phyloP scores from a whole-genome alignment of 371 early-diverging fungal genomes.

The Fennellomyces sp. region DNA sequence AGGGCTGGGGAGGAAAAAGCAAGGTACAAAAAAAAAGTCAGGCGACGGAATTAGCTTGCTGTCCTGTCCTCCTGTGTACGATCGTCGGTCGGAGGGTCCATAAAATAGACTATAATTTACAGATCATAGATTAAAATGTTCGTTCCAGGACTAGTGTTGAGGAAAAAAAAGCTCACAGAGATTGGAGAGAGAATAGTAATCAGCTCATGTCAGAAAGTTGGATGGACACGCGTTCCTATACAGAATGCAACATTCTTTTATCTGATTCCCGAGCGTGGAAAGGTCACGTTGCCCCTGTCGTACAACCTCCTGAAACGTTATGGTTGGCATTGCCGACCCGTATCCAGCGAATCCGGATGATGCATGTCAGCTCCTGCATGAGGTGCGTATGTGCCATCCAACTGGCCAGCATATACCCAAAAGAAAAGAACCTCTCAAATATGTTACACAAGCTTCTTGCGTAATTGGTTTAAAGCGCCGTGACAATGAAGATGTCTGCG shows the following conservation, averaged over 20 bases:
- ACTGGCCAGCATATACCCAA: not conserved
- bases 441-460: not conserved
- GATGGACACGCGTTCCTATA: too few species aligned
- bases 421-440: not conserved
- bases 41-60: slow-evolving; percentile 6
- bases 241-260: not conserved
- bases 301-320: not conserved
- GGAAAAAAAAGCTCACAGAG: too few species aligned
- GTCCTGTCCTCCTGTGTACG: not conserved
- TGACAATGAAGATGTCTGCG: too few species aligned
- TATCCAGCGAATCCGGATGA: not conserved
- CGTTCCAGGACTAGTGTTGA: too few species aligned
- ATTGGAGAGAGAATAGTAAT: not conserved
- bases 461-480: too few species aligned
- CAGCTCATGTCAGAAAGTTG: too few species aligned
- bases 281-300: not conserved
- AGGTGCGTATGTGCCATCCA: not conserved
- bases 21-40: slow-evolving; percentile 12
- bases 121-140: too few species aligned
- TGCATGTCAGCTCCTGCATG: slow-evolving; percentile 1
- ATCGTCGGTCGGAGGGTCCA: too few species aligned
- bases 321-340: not conserved
- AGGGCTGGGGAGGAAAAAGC: slow-evolving; percentile 1
- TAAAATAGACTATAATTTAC: too few species aligned
- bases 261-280: not conserved